Conservation (phyloP, 2,329 filamentous ascomycete genomes). For the Stagonosporopsis chrysanthemi region DNA sequence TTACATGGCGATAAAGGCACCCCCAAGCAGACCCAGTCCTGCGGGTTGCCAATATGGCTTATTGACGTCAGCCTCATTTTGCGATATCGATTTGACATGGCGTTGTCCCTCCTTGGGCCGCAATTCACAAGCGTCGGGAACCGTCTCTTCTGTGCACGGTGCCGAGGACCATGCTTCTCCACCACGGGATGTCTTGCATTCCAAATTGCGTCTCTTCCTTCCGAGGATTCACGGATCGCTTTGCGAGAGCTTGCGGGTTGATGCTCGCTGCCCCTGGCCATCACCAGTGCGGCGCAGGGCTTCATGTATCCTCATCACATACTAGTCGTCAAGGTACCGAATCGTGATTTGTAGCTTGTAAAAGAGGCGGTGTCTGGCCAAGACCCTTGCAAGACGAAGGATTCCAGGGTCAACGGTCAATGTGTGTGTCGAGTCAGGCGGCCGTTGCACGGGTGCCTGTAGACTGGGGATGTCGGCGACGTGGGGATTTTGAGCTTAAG, state of each 20-base stretch:
- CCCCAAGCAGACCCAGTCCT: conserved; percentile 15
- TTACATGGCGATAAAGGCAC: conserved; percentile 15
- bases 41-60: conserved; percentile 9
- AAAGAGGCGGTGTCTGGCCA: conserved; percentile 15
- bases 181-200: conserved; percentile 32
- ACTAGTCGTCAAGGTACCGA: background rate
- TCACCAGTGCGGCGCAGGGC: conserved; percentile 4
- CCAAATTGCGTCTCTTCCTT: conserved; percentile 20
- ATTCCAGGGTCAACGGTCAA: conserved; percentile 33
- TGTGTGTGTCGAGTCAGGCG: conserved; percentile 27
- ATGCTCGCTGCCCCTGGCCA: conserved; percentile 17
- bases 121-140: conserved; percentile 14
- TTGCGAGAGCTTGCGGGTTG: conserved; percentile 3
- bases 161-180: conserved; percentile 13
- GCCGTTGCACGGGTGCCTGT: conserved; percentile 8
- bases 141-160: background rate
- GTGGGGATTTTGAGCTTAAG: conserved; percentile 1
- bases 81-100: conserved; percentile 15
- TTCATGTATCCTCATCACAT: conserved; percentile 8
- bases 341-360: conserved; percentile 3
- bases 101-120: conserved; percentile 13
- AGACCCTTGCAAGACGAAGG: conserved; percentile 17
- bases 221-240: conserved; percentile 6
- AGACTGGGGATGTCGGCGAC: conserved; percentile 8
- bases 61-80: conserved; percentile 21